Conservation (phyloP, 192 early-diverging fungal genomes). For the Linnemannia hyalina region DNA sequence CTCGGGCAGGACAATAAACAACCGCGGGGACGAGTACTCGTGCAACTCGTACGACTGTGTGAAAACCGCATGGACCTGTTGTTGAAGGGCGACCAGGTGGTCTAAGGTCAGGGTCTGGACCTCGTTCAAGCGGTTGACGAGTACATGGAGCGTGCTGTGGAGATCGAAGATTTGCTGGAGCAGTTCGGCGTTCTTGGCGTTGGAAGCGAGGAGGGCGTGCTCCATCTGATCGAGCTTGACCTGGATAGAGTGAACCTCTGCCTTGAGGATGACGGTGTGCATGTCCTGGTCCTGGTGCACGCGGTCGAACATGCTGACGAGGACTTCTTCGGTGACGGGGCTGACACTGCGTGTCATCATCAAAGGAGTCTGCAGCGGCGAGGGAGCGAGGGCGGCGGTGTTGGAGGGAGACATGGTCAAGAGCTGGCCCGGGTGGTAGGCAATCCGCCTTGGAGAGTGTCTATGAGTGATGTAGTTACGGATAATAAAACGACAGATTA, state of each 20-base stretch:
- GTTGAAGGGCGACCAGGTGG: constrained; percentile 15
- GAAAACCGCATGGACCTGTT: constrained; percentile 21
- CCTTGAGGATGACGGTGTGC: constrained; percentile 6
- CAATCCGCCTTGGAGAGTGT: constrained; percentile 32
- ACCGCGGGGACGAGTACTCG: constrained; percentile 43
- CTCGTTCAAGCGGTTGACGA: background rate
- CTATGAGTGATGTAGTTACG: background rate
- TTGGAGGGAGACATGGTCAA: constrained; percentile 13
- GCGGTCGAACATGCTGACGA: constrained; percentile 7
- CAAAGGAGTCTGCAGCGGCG: background rate
- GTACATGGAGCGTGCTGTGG: background rate
- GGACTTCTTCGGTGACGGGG: background rate
- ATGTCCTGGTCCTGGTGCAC: constrained; percentile 17
- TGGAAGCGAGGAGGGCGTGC: background rate
- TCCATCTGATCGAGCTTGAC: background rate
- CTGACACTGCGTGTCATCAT: background rate
- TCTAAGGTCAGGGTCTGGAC: constrained; percentile 25
- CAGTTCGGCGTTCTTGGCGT: background rate
- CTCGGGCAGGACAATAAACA: constrained; percentile 53
- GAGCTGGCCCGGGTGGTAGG: constrained; percentile 24
- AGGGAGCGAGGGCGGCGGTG: background rate
- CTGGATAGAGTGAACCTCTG: constrained; percentile 8
- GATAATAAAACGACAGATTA: background rate
- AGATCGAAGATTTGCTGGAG: background rate
- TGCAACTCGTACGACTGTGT: constrained; percentile 53